Base-by-base conservation (phyloP, 2,329 filamentous ascomycete species). In the Trichoderma sp. region DNA sequence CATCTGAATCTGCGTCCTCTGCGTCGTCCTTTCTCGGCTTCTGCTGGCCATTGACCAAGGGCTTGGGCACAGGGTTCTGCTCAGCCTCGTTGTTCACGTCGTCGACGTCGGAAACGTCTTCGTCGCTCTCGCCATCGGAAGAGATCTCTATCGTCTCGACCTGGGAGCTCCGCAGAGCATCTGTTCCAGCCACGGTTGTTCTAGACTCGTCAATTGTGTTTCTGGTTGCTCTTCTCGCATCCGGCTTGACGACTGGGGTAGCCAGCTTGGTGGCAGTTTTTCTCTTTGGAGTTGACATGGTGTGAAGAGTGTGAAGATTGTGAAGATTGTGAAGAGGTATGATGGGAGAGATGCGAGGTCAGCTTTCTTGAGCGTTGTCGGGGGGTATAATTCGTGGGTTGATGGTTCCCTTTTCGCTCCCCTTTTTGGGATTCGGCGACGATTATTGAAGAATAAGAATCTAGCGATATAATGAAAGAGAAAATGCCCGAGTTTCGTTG, bases 241-340 rank as follows among this genome's bases (percentile, higher is more conserved):
- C 83, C 66, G 82, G 80, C 76, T 83, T 86, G 69, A 85, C 80
- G 15, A 82, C 80, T 0, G 88, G 88, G 68, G 83, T 79, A 67
- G 84, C 86, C 73, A 90, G 80, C 78, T 84, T 85, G 70, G 82
- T 81, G 69, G 85, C 79, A 67, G 84, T 80, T 83, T 88, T 90
- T 76, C 87, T 82, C 78, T 88, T 90, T 57, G 86, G 84, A 53
- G 86, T 84, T 70, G 87, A 86, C 84, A 88, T 87, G 70, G 75
- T 29, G 19, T n/a, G 37, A 32, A 54, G 27, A 54, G 52, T 1
- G 32, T 45, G 56, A 32, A 57, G 57, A n/a, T n/a, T n/a, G 59
- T 35, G 48, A n/a, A 13, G 42, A 61, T 34, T n/a, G 13, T 13
- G 45, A 66, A 32, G 25, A 34, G 4, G 42, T 54, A 48, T 56